Conservation (phyloP, 2,329 filamentous ascomycete genomes). For the Nemania sp. region DNA sequence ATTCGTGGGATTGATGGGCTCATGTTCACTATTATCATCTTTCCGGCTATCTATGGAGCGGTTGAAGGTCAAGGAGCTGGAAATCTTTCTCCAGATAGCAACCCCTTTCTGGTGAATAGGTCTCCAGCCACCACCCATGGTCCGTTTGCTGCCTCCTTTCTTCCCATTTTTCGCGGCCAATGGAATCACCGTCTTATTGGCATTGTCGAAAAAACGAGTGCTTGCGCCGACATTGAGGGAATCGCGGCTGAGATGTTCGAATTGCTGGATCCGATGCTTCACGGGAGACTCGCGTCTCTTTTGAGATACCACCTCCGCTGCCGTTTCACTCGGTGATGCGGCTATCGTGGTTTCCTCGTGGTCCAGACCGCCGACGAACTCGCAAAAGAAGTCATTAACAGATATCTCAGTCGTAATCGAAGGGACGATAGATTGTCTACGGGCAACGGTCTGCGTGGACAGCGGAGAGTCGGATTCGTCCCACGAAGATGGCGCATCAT, state of each 20-base stretch:
- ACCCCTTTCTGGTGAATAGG: conserved; percentile 35
- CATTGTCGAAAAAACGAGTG: conserved; percentile 9
- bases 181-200: conserved; percentile 11
- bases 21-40: conserved; percentile 17
- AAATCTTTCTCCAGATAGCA: conserved; percentile 40
- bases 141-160: conserved; percentile 9
- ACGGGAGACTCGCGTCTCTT: conserved; percentile 37
- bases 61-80: conserved; percentile 30
- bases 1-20: conserved; percentile 14
- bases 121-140: conserved; percentile 24
- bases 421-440: conserved; percentile 25
- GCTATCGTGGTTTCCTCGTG: not conserved
- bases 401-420: conserved; percentile 38
- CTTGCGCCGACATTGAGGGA: conserved; percentile 10
- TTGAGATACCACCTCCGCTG: not conserved
- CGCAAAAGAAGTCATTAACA: conserved; percentile 38
- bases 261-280: conserved; percentile 38
- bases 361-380: conserved; percentile 28
- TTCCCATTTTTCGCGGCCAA: conserved; percentile 2
- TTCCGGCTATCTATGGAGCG: conserved; percentile 32
- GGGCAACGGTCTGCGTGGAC: conserved; percentile 10
- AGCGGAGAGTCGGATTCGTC: conserved; percentile 8
- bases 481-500: conserved; percentile 19
- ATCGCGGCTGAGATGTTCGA: conserved; percentile 35
- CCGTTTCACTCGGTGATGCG: conserved; percentile 6